These are phyloP conservation scores for Phytophthora megakarya DNA, from an alignment of 352 stramenopile species.

Conservation along the genomic window DNA sequence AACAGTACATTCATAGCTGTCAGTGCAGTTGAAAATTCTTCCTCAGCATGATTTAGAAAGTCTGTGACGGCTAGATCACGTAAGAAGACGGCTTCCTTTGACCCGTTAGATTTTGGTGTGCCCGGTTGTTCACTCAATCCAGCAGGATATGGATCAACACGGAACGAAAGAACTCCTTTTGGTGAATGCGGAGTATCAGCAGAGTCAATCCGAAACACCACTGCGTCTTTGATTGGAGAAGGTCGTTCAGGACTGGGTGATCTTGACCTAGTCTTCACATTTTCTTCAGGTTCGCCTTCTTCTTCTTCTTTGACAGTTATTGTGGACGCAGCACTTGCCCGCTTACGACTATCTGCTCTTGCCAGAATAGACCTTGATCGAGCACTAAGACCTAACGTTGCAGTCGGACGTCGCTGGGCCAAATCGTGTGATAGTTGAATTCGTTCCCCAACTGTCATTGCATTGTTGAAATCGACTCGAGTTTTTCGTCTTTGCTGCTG, in stretches of 20 bases:
- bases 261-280: slow-evolving; percentile 2
- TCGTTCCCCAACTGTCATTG: slow-evolving; percentile 71
- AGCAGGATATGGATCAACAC: slow-evolving; percentile 25
- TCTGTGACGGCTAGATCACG: slow-evolving; percentile 66
- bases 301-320: slow-evolving; percentile 13
- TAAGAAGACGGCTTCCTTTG: slow-evolving; percentile 64
- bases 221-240: slow-evolving; percentile 36
- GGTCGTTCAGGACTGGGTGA: slow-evolving; percentile 18
- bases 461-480: slow-evolving; percentile 56
- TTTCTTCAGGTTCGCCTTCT: neutral
- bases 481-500: slow-evolving; percentile 69
- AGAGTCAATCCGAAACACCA: slow-evolving; percentile 56
- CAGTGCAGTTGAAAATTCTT: slow-evolving; percentile 76
- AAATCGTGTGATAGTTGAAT: slow-evolving; percentile 62
- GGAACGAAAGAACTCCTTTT: slow-evolving; percentile 32
- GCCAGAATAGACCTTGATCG: slow-evolving; percentile 33
- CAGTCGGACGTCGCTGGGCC: slow-evolving; percentile 39
- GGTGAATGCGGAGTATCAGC: slow-evolving; percentile 26
- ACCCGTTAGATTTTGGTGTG: slow-evolving; percentile 1
- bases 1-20: slow-evolving; percentile 81
- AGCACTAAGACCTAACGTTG: slow-evolving; percentile 14
- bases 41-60: slow-evolving; percentile 73
- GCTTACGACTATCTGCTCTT: slow-evolving; percentile 23
- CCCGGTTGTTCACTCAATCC: neutral
- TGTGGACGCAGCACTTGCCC: slow-evolving; percentile 11